phyloP scores from a whole-genome alignment of 352 stramenopile species.

The Globisporangium nodosum region DNA sequence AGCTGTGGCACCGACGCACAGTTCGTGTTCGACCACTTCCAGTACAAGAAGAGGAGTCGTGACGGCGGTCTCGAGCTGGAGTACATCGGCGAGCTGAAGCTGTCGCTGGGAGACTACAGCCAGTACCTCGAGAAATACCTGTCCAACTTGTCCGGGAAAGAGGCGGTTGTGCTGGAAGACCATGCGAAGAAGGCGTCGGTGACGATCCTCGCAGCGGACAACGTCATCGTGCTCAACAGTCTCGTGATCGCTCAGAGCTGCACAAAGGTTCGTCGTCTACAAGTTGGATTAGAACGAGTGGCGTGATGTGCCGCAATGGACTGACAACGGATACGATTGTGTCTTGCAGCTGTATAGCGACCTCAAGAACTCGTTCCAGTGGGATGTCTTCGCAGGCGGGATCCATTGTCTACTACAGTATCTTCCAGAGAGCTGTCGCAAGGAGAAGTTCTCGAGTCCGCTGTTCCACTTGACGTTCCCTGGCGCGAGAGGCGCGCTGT shows the following conservation, averaged over 20 bases:
- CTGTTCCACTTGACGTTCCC: constrained; percentile 77
- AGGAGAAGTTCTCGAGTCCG: constrained; percentile 61
- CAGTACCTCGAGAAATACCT: constrained; percentile 75
- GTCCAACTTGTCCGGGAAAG: constrained; percentile 42
- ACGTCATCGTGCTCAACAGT: constrained; percentile 72
- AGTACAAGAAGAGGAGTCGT: constrained; percentile 41
- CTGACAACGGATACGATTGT: constrained; percentile 6
- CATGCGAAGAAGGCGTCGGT: constrained; percentile 64
- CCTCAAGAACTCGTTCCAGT: constrained; percentile 79
- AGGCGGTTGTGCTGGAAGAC: constrained; percentile 63
- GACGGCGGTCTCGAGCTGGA: constrained; percentile 53
- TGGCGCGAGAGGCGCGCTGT: constrained; percentile 47
- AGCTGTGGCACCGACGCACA: constrained; percentile 63
- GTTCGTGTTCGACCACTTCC: constrained; percentile 77
- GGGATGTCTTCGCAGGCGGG: constrained; percentile 77
- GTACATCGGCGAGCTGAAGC: constrained; percentile 58
- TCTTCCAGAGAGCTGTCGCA: constrained; percentile 50
- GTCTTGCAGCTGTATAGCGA: constrained; percentile 56
- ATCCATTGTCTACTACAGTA: constrained; percentile 84
- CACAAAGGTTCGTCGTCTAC: constrained; percentile 30
- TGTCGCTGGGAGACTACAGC: constrained; percentile 74
- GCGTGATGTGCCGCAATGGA: too few relatives aligned
- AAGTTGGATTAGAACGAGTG: background rate
- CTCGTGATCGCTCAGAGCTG: constrained; percentile 68
- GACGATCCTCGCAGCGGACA: constrained; percentile 57